Evolutionary conservation across 192 early-diverging fungal genomes (phyloP).

Genomic region (Haplosporangium gracile): DNA sequence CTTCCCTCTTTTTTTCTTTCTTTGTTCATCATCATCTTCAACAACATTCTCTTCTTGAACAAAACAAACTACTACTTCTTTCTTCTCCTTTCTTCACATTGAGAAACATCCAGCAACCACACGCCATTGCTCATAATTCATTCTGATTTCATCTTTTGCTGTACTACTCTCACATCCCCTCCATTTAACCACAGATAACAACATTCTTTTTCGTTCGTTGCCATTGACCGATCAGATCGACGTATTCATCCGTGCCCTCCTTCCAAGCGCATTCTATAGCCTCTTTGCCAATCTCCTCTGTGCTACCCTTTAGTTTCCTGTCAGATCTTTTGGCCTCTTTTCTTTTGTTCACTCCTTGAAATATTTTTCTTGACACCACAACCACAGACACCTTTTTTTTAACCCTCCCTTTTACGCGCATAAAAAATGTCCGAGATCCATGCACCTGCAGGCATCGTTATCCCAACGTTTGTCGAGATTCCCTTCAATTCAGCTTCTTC

Average conservation of each 20-base stretch:
- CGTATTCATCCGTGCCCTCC: no score
- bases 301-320: not conserved
- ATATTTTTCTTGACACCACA: not conserved
- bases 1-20: conserved; percentile 6
- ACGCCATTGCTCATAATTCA: no score
- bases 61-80: no score
- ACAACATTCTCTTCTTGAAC: not conserved
- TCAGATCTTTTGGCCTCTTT: not conserved
- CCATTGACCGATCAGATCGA: no score
- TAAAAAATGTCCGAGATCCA: conserved; percentile 20
- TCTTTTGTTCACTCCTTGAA: not conserved
- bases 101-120: no score
- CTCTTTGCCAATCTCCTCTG: not conserved
- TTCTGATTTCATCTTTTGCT: not conserved
- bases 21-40: not conserved
- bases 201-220: no score
- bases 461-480: conserved; percentile 14
- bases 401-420: not conserved
- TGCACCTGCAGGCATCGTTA: conserved; percentile 16
- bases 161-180: not conserved
- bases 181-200: not conserved
- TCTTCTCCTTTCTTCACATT: no score
- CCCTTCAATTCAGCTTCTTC: not conserved
- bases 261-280: no score
- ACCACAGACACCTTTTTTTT: conserved; percentile 2